These are phyloP conservation scores for Phytopythium mirpurense DNA, from an alignment of 352 stramenopile genomes.

Conservation along the genomic window DNA sequence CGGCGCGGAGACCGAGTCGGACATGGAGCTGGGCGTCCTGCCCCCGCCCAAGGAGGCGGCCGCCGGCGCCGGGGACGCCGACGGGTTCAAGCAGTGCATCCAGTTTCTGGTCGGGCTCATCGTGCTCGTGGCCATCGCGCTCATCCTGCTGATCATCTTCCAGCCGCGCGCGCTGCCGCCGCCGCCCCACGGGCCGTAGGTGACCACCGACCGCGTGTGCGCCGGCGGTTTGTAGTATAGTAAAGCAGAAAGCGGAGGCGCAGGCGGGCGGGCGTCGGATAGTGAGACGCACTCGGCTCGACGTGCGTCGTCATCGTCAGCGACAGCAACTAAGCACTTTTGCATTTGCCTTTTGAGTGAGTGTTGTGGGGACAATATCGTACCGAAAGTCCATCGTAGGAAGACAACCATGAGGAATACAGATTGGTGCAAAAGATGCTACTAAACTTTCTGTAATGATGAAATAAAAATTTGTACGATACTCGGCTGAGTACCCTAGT, in stretches of 20 bases:
- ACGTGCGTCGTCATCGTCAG: no score
- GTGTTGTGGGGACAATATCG: no score
- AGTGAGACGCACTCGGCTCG: not conserved
- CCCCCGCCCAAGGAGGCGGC: slow-evolving; percentile 8
- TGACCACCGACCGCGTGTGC: no score
- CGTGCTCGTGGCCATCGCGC: slow-evolving; percentile 51
- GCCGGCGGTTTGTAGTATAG: no score
- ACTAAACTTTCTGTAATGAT: no score
- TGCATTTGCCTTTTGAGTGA: no score
- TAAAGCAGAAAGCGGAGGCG: not conserved
- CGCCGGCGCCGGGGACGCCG: slow-evolving; percentile 22
- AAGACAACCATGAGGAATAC: no score
- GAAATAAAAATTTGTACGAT: no score
- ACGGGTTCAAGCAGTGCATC: slow-evolving; percentile 66
- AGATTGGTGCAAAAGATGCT: no score
- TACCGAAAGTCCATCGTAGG: no score
- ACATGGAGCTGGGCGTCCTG: slow-evolving; percentile 44
- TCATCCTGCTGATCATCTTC: slow-evolving; percentile 71
- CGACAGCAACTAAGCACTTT: no score
- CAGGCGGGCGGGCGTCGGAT: not conserved
- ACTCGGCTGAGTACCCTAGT: no score
- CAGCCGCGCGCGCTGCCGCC: slow-evolving; percentile 21
- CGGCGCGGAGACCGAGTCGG: slow-evolving; percentile 28
- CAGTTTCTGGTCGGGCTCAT: slow-evolving; percentile 72
- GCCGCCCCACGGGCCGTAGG: not conserved